Base-by-base conservation (phyloP, 306 rosid genomes). In the Crotalaria pallida region DNA sequence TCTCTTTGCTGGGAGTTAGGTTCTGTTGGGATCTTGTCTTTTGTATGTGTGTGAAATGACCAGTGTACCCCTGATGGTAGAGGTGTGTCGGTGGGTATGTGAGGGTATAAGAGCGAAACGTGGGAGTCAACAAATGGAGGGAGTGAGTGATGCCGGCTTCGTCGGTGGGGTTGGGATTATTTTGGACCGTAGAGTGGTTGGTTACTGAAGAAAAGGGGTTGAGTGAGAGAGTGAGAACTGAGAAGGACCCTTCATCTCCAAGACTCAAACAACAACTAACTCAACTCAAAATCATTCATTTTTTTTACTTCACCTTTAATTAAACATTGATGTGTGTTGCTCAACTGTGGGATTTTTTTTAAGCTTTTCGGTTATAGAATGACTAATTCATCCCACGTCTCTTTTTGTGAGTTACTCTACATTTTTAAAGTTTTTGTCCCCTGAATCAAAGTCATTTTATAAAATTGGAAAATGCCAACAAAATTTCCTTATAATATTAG, bases 181-280 rank as follows among this genome's bases (percentile, higher is more conserved):
- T 68, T 6, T 50, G 65, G 80, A 75, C 65, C 60, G 53, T 50
- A 38, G 33, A 65, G 38, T 63, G 47, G 72, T n/a, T n/a, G n/a
- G n/a, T 44, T 6, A 33, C 40, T 33, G 10, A 33, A 63, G 29
- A 2, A 23, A 62, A 17, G 27, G 6, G 10, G 83, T 72, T 71
- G 69, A 75, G 47, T 43, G 83, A n/a, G n/a, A n/a, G n/a, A n/a
- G n/a, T n/a, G n/a, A n/a, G n/a, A n/a, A n/a, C n/a, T n/a, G n/a
- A 80, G 73, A 74, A 50, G 44, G 80, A 86, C 85, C 57, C 53
- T 67, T 69, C 74, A 78, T 51, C 83, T 71, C 65, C n/a, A n/a
- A n/a, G n/a, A n/a, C n/a, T n/a, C n/a, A n/a, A n/a, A n/a, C n/a
- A n/a, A n/a, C n/a, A n/a, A n/a, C n/a, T n/a, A n/a, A 15, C 50